These are phyloP conservation scores for Smittium mucronatum DNA, from an alignment of 371 early-diverging fungal genomes.

Conservation along the genomic window DNA sequence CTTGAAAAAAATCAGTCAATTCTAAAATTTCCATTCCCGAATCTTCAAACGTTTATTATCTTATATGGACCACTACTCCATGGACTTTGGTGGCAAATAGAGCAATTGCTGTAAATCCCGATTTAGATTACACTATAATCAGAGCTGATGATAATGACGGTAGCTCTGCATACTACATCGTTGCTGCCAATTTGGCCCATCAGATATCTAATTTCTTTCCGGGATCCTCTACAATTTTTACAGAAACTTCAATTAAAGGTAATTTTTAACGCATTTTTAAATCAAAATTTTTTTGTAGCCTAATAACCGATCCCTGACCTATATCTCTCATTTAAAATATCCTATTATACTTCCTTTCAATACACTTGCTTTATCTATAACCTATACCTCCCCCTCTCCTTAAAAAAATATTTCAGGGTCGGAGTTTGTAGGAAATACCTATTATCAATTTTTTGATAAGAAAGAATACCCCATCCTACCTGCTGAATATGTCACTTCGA, in stretches of 20 bases:
- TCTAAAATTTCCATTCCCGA: slow-evolving; percentile 19
- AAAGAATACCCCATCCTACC: slow-evolving; percentile 22
- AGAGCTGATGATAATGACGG: not conserved
- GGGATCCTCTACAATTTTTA: not conserved
- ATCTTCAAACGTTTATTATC: slow-evolving; percentile 29
- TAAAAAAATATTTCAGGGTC: not conserved
- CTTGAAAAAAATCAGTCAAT: not conserved
- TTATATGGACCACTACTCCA: slow-evolving; percentile 95
- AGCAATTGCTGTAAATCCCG: slow-evolving; percentile 66
- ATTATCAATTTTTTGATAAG: slow-evolving; percentile 8
- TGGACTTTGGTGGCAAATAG: slow-evolving; percentile 89
- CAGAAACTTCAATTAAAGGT: not conserved
- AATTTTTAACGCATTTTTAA: not conserved
- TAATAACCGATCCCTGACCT: no score
- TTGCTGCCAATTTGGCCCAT: not conserved
- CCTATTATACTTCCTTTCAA: no score
- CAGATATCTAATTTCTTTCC: not conserved
- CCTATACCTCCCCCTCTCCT: not conserved
- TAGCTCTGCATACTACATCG: not conserved
- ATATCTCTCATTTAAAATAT: no score
- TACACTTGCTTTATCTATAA: not conserved
- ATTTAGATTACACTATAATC: slow-evolving; percentile 44
- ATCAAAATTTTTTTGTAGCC: not conserved
- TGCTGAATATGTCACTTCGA: slow-evolving; percentile 66
- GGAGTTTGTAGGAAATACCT: slow-evolving; percentile 3